Conservation (phyloP, 306 rosid genomes). For the Echinosophora koreensis region DNA sequence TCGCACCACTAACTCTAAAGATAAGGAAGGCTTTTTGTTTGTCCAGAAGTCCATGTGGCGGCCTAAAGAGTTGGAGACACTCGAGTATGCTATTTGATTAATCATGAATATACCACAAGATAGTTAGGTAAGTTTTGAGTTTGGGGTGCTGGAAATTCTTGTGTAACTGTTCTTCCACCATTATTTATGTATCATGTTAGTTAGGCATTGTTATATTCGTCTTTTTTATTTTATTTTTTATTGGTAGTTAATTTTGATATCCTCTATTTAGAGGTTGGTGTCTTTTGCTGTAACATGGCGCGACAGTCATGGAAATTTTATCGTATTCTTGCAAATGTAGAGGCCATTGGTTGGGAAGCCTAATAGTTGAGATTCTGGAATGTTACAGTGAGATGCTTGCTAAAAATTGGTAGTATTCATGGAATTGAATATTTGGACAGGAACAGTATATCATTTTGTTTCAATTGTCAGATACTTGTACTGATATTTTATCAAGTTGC, state of each 20-base stretch:
- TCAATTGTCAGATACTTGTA: constrained; percentile 10
- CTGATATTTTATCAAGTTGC: background rate
- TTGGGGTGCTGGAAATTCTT: constrained; percentile 52
- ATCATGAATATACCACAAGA: constrained; percentile 4
- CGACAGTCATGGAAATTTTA: constrained; percentile 43
- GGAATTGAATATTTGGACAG: constrained; percentile 37
- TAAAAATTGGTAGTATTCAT: constrained; percentile 23
- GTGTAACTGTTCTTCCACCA: constrained; percentile 50
- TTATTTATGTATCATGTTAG: constrained; percentile 60
- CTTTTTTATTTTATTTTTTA: constrained; percentile 6
- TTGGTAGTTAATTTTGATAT: constrained; percentile 53
- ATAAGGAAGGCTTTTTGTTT: constrained; percentile 76
- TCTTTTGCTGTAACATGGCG: constrained; percentile 48
- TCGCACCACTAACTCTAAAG: constrained; percentile 81
- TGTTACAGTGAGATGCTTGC: constrained; percentile 25
- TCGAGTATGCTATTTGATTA: constrained; percentile 70
- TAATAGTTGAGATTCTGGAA: constrained; percentile 43
- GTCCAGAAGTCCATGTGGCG: constrained; percentile 94
- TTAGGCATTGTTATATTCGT: constrained; percentile 50
- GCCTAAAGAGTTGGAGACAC: constrained; percentile 70
- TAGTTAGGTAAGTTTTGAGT: constrained; percentile 54
- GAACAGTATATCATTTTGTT: constrained; percentile 14
- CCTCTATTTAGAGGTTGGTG: constrained; percentile 44
- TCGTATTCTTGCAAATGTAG: constrained; percentile 55
- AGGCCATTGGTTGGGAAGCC: constrained; percentile 41